Evolutionary conservation across 495 filamentous ascomycete genomes (phyloP), one percentile per base, ranked within the genome.

Genomic region (Cercophora newfieldiana): DNA sequence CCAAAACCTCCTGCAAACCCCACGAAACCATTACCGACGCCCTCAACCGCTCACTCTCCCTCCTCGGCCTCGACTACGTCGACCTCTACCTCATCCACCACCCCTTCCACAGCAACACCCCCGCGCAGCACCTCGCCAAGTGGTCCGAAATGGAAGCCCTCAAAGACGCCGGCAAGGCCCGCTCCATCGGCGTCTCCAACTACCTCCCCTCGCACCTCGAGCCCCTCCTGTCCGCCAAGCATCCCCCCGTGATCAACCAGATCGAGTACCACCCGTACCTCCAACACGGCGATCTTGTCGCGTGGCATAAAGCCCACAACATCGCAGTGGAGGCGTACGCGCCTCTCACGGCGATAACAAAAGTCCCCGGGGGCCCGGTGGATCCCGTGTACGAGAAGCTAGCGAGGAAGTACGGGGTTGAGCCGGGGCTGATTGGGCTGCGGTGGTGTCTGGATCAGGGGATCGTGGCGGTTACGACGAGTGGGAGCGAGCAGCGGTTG

Each of bases 241-340:
- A 86, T 22, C 73, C 80, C 14, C 93, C 93, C 0, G 86, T 81
- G 1, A 83, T 93, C 70, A 96, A 97, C 77, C 93, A 96, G 81
- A 91, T 96, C 66, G 92, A 97, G 76, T 94, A 86, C 70, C 91
- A 96, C 71, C 90, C 92, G 0, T 96, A 97, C 74, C 82, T 97
- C 37, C 93, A 96, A 75, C 92, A 89, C 74, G 79, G 79, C 1
- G 72, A 78, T n/a, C 81, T 96, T 18, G 47, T 96, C 5, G 75
- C 78, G 5, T 91, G 85, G 76, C 87, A 90, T 63, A 82, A 86
- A 69, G 77, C 85, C 72, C 81, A 92, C 64, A 79, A 80, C 22
- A 95, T 97, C 69, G 88, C 87, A 6, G 84, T 88, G 0, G 78
- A 83, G 3, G 90, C 89, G 30, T 97, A 94, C 74, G 83, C 76